Percentiles rank a stretch among this genome's conserved stretches.
phyloP scores from a whole-genome alignment of 106 monocot genomes.

The Acorus gramineus region DNA sequence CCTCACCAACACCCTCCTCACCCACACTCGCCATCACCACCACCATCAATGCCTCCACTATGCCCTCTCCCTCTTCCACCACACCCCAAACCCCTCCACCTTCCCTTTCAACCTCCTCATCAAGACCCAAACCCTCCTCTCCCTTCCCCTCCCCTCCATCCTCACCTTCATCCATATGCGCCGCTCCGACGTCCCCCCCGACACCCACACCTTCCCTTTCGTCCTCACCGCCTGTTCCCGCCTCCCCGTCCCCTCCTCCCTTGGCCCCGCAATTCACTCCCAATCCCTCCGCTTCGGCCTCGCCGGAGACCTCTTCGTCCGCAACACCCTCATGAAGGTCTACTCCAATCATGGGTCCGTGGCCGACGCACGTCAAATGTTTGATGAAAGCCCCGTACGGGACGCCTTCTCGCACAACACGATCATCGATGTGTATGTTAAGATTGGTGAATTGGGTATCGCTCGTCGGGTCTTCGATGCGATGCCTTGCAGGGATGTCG shows the following conservation, averaged over 20 bases:
- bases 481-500: constrained; percentile 32
- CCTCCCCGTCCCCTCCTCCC: constrained; percentile 3
- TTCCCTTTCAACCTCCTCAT: constrained; percentile 40
- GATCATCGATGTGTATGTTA: constrained; percentile 30
- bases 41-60: constrained; percentile 7
- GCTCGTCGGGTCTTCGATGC: constrained; percentile 38
- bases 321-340: constrained; percentile 30
- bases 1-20: constrained; percentile 3
- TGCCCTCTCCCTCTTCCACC: constrained; percentile 23
- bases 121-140: constrained; percentile 17
- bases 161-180: constrained; percentile 22
- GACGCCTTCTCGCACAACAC: constrained; percentile 45
- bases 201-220: constrained; percentile 52
- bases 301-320: constrained; percentile 11
- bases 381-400: constrained; percentile 1
- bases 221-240: constrained; percentile 22
- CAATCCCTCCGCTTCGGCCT: constrained; percentile 26
- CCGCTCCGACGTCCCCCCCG: constrained; percentile 25
- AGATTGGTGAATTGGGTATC: constrained; percentile 1
- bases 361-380: constrained; percentile 17
- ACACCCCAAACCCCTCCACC: constrained; percentile 20
- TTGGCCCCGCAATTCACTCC: constrained; percentile 24
- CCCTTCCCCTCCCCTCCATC: constrained; percentile 13
- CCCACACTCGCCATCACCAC: constrained; percentile 7
- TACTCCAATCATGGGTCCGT: constrained; percentile 20